Percentiles rank a stretch among this genome's conserved stretches.
Conservation (phyloP, 1,284 basidiomycete genomes). For the Taiwanofungus camphoratus region DNA sequence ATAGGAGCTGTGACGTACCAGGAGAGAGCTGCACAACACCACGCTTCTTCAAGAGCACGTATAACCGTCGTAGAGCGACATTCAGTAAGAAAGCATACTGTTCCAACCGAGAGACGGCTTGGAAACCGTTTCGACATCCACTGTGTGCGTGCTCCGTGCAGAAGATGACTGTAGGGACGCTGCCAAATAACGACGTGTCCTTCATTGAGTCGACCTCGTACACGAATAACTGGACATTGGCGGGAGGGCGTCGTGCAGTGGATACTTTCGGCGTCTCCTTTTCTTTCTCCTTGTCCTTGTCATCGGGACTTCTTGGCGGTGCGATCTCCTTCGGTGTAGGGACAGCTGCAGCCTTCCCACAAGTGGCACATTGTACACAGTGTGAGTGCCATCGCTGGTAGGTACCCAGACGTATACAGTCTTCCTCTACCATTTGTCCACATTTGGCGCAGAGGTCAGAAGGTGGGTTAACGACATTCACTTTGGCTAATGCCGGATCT, state of each 20-base stretch:
- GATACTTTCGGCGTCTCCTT: slow-evolving; percentile 54
- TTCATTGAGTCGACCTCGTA: slow-evolving; percentile 64
- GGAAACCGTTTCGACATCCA: slow-evolving; percentile 74
- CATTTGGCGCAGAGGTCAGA: slow-evolving; percentile 92
- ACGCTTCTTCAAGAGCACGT: slow-evolving; percentile 86
- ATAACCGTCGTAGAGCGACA: slow-evolving; percentile 90
- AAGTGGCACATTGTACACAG: slow-evolving; percentile 80
- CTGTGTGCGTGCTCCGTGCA: slow-evolving; percentile 75
- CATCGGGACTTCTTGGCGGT: slow-evolving; percentile 27
- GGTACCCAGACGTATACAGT: slow-evolving; percentile 89
- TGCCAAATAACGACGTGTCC: slow-evolving; percentile 63
- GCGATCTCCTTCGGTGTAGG: slow-evolving; percentile 47
- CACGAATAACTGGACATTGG: slow-evolving; percentile 72
- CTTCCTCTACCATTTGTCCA: slow-evolving; percentile 90
- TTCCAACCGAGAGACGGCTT: slow-evolving; percentile 89
- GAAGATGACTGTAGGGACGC: slow-evolving; percentile 62
- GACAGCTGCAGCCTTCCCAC: slow-evolving; percentile 74
- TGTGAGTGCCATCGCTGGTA: slow-evolving; percentile 96
- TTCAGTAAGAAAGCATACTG: slow-evolving; percentile 98
- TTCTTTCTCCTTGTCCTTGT: slow-evolving; percentile 31
- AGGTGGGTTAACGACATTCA: slow-evolving; percentile 59
- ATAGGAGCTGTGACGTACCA: slow-evolving; percentile 38
- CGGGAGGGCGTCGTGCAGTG: slow-evolving; percentile 65
- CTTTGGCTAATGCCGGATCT: slow-evolving; percentile 39
- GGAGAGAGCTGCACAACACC: slow-evolving; percentile 83